Percentiles rank a stretch among this genome's conserved stretches.
phyloP scores from a whole-genome alignment of 2,329 filamentous ascomycete genomes.

The Colletotrichum paranaense region DNA sequence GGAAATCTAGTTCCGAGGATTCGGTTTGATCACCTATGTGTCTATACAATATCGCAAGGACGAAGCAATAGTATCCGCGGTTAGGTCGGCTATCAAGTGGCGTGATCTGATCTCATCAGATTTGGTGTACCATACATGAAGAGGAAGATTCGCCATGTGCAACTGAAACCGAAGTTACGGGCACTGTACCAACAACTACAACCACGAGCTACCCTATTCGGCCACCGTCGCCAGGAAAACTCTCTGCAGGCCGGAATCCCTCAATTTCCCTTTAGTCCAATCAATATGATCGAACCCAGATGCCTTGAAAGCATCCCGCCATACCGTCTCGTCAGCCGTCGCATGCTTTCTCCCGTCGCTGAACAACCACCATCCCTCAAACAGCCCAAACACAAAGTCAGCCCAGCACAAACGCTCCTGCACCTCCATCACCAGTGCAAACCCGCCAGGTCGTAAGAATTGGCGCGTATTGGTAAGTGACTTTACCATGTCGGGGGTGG shows the following conservation, averaged over 20 bases:
- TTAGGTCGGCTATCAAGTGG: neutral
- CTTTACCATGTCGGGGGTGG: slow-evolving; percentile 40
- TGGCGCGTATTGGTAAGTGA: slow-evolving; percentile 40
- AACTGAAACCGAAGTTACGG: neutral
- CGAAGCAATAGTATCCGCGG: too few species aligned
- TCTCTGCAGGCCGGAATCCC: slow-evolving; percentile 14
- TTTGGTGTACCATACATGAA: neutral
- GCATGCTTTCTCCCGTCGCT: slow-evolving; percentile 42
- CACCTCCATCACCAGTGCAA: slow-evolving; percentile 49
- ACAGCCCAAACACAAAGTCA: slow-evolving; percentile 49
- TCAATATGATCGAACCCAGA: slow-evolving; percentile 37
- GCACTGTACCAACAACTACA: neutral
- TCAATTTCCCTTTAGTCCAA: slow-evolving; percentile 36
- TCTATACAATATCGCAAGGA: too few species aligned
- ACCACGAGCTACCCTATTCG: neutral
- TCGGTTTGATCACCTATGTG: neutral
- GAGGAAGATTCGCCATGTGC: neutral
- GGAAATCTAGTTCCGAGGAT: neutral
- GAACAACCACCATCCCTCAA: slow-evolving; percentile 54
- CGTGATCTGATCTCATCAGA: neutral
- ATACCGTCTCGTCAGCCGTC: slow-evolving; percentile 12
- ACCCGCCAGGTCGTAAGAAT: slow-evolving; percentile 45
- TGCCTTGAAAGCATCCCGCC: slow-evolving; percentile 13
- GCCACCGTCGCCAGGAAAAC: slow-evolving; percentile 16
- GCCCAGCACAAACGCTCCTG: slow-evolving; percentile 43